Percentiles rank a stretch among this genome's conserved stretches.
Evolutionary conservation across 495 filamentous ascomycete species (phyloP).

Genomic region (Talaromyces stipitatus): DNA sequence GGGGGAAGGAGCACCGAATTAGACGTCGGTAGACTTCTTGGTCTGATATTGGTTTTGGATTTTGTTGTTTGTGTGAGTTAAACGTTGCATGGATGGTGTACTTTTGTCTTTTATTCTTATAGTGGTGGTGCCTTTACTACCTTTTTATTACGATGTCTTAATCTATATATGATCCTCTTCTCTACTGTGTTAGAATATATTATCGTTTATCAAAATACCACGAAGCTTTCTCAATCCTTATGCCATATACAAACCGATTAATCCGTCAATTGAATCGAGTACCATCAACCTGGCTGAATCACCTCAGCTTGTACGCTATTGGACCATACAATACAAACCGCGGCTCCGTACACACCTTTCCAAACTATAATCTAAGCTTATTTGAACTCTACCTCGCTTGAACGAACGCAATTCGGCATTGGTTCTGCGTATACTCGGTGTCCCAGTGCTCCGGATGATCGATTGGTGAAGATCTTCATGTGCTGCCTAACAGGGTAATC

Average conservation of each 20-base stretch:
- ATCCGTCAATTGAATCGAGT: not conserved
- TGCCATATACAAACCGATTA: too few species aligned
- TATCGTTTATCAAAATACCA: not conserved
- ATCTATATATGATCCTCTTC: not conserved
- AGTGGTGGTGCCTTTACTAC: not conserved
- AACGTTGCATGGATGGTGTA: not conserved
- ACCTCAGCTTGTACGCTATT: not conserved
- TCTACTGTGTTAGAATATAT: not conserved
- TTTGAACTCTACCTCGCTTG: too few species aligned
- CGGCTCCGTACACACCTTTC: too few species aligned
- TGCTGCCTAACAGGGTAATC: not conserved
- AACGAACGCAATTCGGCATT: not conserved
- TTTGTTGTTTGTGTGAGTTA: not conserved
- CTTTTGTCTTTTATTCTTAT: not conserved
- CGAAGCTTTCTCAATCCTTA: too few species aligned
- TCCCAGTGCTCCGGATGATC: not conserved
- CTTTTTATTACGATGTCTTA: not conserved
- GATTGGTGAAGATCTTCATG: not conserved
- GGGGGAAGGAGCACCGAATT: constrained; percentile 61
- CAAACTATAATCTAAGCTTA: too few species aligned
- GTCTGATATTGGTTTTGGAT: not conserved
- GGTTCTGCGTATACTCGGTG: not conserved
- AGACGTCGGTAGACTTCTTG: constrained; percentile 25
- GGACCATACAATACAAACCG: too few species aligned
- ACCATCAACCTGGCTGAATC: not conserved